A percentile compares a stretch with the other conserved stretches of the same genome.
These are phyloP conservation scores for Botrytis fragariae DNA, from an alignment of 2,329 filamentous ascomycete species.

Conservation along the genomic window DNA sequence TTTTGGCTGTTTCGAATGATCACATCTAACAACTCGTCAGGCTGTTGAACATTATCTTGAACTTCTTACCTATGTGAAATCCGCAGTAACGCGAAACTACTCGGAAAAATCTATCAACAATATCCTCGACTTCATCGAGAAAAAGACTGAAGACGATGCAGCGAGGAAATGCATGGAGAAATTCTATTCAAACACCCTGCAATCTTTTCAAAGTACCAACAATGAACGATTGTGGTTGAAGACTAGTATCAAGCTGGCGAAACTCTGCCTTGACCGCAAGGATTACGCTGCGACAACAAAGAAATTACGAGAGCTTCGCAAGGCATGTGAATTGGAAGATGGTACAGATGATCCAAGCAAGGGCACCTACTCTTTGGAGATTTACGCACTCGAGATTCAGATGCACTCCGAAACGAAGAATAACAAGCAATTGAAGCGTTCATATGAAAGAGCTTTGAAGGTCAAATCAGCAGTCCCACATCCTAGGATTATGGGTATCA, in stretches of 20 bases:
- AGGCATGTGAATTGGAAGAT: conserved; percentile 81
- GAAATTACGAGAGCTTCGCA: conserved; percentile 86
- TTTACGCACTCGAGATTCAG: conserved; percentile 96
- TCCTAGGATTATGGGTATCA: conserved; percentile 98
- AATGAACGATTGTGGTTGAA: conserved; percentile 97
- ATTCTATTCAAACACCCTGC: conserved; percentile 90
- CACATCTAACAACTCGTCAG: conserved; percentile 45
- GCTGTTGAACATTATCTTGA: conserved; percentile 90
- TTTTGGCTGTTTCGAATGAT: not conserved
- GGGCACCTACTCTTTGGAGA: conserved; percentile 91
- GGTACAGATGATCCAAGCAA: conserved; percentile 90
- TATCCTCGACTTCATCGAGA: conserved; percentile 97
- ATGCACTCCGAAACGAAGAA: conserved; percentile 97
- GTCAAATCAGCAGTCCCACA: conserved; percentile 97
- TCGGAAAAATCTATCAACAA: conserved; percentile 99
- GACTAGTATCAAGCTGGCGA: conserved; percentile 95
- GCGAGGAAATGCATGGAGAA: conserved; percentile 83
- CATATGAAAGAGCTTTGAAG: conserved; percentile 87
- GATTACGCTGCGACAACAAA: conserved; percentile 77
- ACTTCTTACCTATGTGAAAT: conserved; percentile 95
- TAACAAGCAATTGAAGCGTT: conserved; percentile 90
- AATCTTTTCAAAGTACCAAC: conserved; percentile 95
- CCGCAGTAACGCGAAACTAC: conserved; percentile 94
- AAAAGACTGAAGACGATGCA: conserved; percentile 69
- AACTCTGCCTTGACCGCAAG: conserved; percentile 86